phyloP scores from a whole-genome alignment of 345 rosid genomes.

The Syzygium oleosum region DNA sequence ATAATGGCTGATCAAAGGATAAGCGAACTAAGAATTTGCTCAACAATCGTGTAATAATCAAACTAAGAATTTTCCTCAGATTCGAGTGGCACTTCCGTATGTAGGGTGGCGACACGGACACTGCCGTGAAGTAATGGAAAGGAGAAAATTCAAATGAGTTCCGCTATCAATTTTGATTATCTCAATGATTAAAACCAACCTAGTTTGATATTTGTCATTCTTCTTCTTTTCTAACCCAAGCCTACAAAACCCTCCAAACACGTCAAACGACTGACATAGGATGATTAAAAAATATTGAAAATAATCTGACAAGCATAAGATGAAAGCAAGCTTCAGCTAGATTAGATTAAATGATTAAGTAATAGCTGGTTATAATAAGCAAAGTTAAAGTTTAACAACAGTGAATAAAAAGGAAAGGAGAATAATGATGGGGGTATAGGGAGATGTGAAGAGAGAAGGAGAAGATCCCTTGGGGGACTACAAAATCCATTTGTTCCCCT shows the following conservation, averaged over 20 bases:
- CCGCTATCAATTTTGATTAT: neutral
- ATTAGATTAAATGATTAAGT: neutral
- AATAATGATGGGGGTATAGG: constrained; percentile 35
- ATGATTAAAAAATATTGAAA: neutral
- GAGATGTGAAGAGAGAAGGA: constrained; percentile 16
- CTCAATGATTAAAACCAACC: neutral
- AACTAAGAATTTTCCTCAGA: neutral
- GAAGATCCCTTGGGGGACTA: constrained; percentile 82
- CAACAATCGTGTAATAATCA: neutral
- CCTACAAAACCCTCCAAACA: neutral
- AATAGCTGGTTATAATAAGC: neutral
- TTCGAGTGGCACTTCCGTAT: neutral
- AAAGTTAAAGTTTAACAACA: neutral
- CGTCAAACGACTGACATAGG: neutral
- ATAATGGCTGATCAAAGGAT: neutral
- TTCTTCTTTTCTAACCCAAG: neutral
- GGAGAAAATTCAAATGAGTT: neutral
- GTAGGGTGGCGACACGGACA: neutral
- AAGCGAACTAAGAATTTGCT: neutral
- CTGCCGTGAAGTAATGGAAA: neutral
- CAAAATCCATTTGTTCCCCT: constrained; percentile 71
- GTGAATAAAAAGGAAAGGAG: neutral
- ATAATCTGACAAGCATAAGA: neutral
- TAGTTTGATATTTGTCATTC: neutral
- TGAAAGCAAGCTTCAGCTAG: neutral